A percentile compares a stretch with the other conserved stretches of the same genome.
Evolutionary conservation across 139 green algal species (phyloP).

Genomic region (Chlamydomonas sphaeroides): DNA sequence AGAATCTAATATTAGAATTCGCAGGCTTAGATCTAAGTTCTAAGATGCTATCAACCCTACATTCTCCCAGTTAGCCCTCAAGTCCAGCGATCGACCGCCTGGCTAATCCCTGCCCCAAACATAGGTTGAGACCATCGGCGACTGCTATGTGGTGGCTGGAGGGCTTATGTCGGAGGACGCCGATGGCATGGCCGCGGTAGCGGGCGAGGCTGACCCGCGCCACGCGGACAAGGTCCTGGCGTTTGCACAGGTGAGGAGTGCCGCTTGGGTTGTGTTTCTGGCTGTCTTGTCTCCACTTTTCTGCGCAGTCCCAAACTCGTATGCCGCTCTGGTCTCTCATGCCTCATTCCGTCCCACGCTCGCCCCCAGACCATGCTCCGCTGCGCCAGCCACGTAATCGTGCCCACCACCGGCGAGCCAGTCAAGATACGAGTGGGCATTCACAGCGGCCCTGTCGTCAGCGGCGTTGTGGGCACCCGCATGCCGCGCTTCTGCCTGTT

Average conservation of each 20-base stretch:
- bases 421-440: constrained; percentile 27
- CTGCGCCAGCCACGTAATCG: not conserved
- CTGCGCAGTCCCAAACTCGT: too few relatives aligned
- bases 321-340: too few relatives aligned
- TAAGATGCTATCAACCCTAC: too few relatives aligned
- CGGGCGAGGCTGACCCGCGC: not conserved
- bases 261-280: too few relatives aligned
- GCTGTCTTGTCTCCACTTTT: not conserved
- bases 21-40: too few relatives aligned
- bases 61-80: too few relatives aligned
- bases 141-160: constrained; percentile 37
- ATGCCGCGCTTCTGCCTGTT: constrained; percentile 45
- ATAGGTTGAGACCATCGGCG: constrained; percentile 33
- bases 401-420: constrained; percentile 10
- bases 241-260: constrained; percentile 14
- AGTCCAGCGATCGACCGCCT: too few relatives aligned
- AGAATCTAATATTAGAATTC: too few relatives aligned
- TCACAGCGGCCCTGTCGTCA: constrained; percentile 31
- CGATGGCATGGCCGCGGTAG: constrained; percentile 33
- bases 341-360: not conserved
- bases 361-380: constrained; percentile 19
- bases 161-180: constrained; percentile 17
- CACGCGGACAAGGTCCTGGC: not conserved
- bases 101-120: not conserved
- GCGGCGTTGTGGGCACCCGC: constrained; percentile 31